A percentile compares a stretch with the other conserved stretches of the same genome.
Evolutionary conservation across 495 filamentous ascomycete species (phyloP).

Genomic region (Tuber brumale): DNA sequence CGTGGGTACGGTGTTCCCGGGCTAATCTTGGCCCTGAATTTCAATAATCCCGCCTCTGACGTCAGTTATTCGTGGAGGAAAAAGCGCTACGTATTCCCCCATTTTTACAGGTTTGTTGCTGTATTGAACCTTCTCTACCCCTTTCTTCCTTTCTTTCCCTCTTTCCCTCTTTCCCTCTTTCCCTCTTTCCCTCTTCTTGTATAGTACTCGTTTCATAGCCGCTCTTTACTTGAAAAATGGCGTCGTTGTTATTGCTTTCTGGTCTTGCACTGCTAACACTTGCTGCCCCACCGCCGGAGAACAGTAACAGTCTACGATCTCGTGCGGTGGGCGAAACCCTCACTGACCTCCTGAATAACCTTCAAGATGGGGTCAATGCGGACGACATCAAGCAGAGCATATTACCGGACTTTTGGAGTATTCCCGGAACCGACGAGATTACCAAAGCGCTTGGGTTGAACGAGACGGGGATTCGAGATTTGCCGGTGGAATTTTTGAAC

Average conservation of each 20-base stretch:
- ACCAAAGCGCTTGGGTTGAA: constrained; percentile 54
- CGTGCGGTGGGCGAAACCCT: constrained; percentile 9
- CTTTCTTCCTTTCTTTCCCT: neutral
- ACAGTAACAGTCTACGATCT: neutral
- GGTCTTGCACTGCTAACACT: neutral
- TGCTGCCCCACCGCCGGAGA: neutral
- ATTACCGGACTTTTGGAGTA: constrained; percentile 31
- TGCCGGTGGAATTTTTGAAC: constrained; percentile 66
- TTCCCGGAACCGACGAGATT: constrained; percentile 22
- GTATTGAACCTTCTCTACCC: neutral
- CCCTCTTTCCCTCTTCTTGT: neutral
- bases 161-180: too few species aligned
- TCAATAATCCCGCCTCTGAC: neutral
- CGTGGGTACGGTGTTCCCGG: neutral
- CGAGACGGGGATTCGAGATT: constrained; percentile 51
- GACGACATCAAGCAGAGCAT: constrained; percentile 33
- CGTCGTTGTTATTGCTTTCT: neutral
- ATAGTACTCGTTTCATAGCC: neutral
- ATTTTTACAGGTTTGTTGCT: neutral
- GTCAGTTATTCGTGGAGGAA: neutral
- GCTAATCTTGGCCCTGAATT: neutral
- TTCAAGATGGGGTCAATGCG: constrained; percentile 21
- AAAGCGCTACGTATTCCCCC: neutral
- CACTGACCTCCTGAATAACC: constrained; percentile 7
- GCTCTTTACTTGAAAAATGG: neutral